phyloP scores from a whole-genome alignment of 805 yeast species.

The Candida endomychidarum region DNA sequence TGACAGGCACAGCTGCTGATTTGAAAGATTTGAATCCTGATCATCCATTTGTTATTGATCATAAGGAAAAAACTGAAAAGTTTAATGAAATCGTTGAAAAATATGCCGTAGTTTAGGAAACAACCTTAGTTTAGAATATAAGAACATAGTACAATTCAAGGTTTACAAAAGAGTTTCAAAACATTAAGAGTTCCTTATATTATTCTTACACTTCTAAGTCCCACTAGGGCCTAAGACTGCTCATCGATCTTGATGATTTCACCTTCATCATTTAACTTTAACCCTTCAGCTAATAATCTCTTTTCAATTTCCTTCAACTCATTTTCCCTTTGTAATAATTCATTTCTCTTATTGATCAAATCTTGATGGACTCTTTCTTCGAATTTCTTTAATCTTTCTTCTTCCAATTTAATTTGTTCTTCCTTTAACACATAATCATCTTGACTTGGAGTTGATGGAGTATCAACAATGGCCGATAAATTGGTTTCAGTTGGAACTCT shows the following conservation, averaged over 20 bases:
- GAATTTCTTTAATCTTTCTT: conserved; percentile 80
- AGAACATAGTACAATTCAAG: background rate
- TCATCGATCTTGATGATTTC: conserved; percentile 31
- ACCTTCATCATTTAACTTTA: conserved; percentile 39
- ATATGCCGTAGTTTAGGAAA: conserved; percentile 28
- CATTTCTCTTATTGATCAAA: conserved; percentile 74
- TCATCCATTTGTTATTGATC: conserved; percentile 59
- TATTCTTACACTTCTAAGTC: too few relatives aligned
- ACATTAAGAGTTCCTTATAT: too few relatives aligned
- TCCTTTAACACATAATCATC: conserved; percentile 61
- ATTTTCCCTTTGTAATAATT: conserved; percentile 78
- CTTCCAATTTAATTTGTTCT: conserved; percentile 86
- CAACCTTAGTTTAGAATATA: background rate
- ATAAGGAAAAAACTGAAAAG: conserved; percentile 56
- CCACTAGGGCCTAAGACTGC: too few relatives aligned
- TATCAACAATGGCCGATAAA: conserved; percentile 4
- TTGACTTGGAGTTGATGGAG: conserved; percentile 12
- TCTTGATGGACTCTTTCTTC: conserved; percentile 91
- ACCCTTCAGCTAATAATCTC: conserved; percentile 60
- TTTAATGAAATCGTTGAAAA: conserved; percentile 72
- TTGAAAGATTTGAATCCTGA: conserved; percentile 49
- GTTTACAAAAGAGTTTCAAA: too few relatives aligned
- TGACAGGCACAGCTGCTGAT: conserved; percentile 21
- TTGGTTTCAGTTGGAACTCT: conserved; percentile 7
- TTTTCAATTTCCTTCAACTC: conserved; percentile 82